phyloP scores from a whole-genome alignment of 208 protist species.

The Acanthamoeba sp. region DNA sequence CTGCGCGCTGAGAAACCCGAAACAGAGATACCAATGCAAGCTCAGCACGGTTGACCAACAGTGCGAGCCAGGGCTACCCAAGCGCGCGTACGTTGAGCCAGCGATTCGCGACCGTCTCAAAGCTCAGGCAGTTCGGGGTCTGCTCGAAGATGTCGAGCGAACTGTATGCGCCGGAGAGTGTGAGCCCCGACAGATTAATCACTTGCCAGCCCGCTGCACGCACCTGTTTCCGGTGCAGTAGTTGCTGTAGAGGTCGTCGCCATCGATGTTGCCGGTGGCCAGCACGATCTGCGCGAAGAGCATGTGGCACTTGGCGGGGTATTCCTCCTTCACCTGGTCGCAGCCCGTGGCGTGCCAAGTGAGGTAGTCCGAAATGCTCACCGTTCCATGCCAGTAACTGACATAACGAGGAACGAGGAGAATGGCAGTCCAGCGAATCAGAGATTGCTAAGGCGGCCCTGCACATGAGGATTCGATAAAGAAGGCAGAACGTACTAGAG shows the following conservation, averaged over 20 bases:
- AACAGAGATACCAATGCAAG: background rate
- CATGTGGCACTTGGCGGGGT: conserved; percentile 29
- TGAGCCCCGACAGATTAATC: too few relatives aligned
- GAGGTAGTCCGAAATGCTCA: conserved; percentile 38
- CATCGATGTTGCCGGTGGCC: conserved; percentile 38
- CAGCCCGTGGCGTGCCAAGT: conserved; percentile 1
- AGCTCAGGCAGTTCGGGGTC: background rate
- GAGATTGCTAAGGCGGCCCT: too few relatives aligned
- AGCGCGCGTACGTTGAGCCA: conserved; percentile 53
- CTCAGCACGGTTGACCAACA: too few relatives aligned
- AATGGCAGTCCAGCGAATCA: too few relatives aligned
- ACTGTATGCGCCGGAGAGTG: too few relatives aligned
- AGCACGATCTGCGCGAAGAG: conserved; percentile 7
- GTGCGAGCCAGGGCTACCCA: too few relatives aligned
- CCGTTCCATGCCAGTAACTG: conserved; percentile 54
- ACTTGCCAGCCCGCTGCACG: too few relatives aligned
- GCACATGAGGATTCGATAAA: too few relatives aligned
- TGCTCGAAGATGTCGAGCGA: conserved; percentile 16
- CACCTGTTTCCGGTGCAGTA: conserved; percentile 41
- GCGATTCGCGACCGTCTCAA: background rate
- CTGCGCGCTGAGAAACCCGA: conserved; percentile 64
- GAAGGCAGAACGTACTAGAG: background rate
- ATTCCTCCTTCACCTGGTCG: conserved; percentile 8
- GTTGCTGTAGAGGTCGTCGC: conserved; percentile 50
- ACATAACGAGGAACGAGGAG: too few relatives aligned